A percentile compares a stretch with the other conserved stretches of the same genome.
Conservation (phyloP, 371 early-diverging fungal genomes). For the Syncephalis plumigaleata region DNA sequence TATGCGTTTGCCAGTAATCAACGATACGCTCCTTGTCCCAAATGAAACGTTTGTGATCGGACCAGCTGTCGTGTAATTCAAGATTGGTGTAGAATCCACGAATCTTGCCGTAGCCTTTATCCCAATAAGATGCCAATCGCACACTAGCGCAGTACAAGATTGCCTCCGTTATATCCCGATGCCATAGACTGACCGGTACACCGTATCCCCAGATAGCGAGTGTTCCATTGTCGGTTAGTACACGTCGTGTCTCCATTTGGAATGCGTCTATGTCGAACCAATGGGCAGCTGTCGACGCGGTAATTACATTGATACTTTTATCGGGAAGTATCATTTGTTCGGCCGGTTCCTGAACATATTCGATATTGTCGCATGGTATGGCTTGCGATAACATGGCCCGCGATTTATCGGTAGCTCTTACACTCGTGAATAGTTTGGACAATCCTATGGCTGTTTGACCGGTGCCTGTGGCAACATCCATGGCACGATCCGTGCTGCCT, state of each 20-base stretch:
- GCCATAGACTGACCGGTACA: too few species aligned
- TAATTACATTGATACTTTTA: conserved; percentile 30
- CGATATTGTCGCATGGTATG: conserved; percentile 18
- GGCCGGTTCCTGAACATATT: conserved; percentile 22
- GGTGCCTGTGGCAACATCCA: conserved; percentile 34
- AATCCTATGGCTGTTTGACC: conserved; percentile 28
- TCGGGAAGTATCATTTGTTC: conserved; percentile 19
- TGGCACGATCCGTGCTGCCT: conserved; percentile 14
- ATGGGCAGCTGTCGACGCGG: conserved; percentile 37
- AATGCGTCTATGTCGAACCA: conserved; percentile 44
- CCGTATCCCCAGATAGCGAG: conserved; percentile 39
- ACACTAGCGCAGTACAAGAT: too few species aligned
- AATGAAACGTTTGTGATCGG: too few species aligned
- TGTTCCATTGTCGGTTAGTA: conserved; percentile 42
- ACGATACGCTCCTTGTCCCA: too few species aligned
- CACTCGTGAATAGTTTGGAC: conserved; percentile 20
- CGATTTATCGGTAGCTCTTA: conserved; percentile 30
- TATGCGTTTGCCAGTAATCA: too few species aligned
- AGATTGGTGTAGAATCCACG: too few species aligned
- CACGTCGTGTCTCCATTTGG: conserved; percentile 36
- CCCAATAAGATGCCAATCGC: too few species aligned
- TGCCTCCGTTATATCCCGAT: too few species aligned
- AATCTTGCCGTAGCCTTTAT: too few species aligned
- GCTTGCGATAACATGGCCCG: conserved; percentile 25
- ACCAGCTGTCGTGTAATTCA: too few species aligned